A percentile compares a stretch with the other conserved stretches of the same genome.
These are phyloP conservation scores for Diaporthe sp. DNA, from an alignment of 2,329 filamentous ascomycete species.

Conservation along the genomic window DNA sequence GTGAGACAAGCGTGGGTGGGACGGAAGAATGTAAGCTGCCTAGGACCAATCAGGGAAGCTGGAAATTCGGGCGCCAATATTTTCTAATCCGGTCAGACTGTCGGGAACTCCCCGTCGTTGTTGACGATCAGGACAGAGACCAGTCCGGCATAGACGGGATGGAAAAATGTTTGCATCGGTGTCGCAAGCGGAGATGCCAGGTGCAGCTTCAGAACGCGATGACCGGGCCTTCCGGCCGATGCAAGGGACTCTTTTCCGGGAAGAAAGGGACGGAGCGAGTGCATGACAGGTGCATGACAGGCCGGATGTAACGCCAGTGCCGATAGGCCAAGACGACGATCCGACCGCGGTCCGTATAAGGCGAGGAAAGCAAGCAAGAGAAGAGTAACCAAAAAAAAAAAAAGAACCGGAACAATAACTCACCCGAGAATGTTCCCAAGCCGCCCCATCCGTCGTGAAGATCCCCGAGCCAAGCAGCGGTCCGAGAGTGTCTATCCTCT, in stretches of 20 bases:
- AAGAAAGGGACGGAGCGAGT: background rate
- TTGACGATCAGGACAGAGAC: background rate
- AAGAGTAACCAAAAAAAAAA: background rate
- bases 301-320: background rate
- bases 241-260: background rate
- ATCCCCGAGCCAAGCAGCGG: conserved; percentile 25
- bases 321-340: background rate
- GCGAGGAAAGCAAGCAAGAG: background rate
- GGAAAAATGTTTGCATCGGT: background rate
- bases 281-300: conserved; percentile 10
- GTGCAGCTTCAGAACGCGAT: background rate
- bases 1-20: background rate
- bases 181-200: background rate
- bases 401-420: background rate
- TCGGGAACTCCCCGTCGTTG: background rate
- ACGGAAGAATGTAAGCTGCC: background rate
- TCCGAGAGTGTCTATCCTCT: conserved; percentile 9
- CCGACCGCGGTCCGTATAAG: background rate
- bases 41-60: conserved; percentile 5
- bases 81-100: background rate
- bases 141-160: background rate
- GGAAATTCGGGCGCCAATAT: background rate
- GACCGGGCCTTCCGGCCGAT: background rate
- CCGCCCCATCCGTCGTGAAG: conserved; percentile 15
- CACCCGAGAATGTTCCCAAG: conserved; percentile 17